Base-by-base conservation (phyloP, 164 flowering plant species). In the Aristolochia contorta region DNA sequence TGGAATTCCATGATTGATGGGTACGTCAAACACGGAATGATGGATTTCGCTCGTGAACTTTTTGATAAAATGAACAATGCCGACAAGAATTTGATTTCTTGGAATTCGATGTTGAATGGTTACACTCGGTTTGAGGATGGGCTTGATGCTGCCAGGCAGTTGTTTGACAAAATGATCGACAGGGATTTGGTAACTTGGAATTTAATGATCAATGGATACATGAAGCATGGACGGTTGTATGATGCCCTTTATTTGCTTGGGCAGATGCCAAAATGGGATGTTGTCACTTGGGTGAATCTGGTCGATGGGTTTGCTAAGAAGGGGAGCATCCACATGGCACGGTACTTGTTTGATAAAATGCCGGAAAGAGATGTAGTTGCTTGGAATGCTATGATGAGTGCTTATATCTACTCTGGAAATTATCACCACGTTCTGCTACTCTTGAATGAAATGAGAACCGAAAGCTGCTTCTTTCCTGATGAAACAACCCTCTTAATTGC, bases 131-230 rank as follows among this genome's bases (percentile, higher is more conserved):
- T 54, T 2, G 72, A 56, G 57, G 69, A 72, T 48, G 80, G 81
- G 16, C 43, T 83, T 61, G 65, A 55, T 23, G 5, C 58, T 15
- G 85, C 91, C 50, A 58, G 67, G 75, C 70, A 67, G 0, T 48
- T 87, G 76, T 84, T 84, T 61, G 73, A 72, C 66, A 59, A 62
- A 67, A 83, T 85, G 87, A 82, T 86, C 15, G 61, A 74, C 13
- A 83, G 79, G 55, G 91, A 87, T 54, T 60, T 79, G 76, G 78
- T 84, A 61, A 79, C 87, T 12, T 86, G 87, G 87, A 86, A 84
- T 61, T 70, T 78, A 12, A 75, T 84, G 84, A 74, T 86, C 48
- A 75, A 77, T 75, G 82, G 83, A n/a, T 82, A 65, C 65, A 80
- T 74, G 25, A 84, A 84, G 65, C 59, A 69, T 55, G 86, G 89